Base-by-base conservation (phyloP, 2,329 filamentous ascomycete genomes). In the Botrytis medusae region DNA sequence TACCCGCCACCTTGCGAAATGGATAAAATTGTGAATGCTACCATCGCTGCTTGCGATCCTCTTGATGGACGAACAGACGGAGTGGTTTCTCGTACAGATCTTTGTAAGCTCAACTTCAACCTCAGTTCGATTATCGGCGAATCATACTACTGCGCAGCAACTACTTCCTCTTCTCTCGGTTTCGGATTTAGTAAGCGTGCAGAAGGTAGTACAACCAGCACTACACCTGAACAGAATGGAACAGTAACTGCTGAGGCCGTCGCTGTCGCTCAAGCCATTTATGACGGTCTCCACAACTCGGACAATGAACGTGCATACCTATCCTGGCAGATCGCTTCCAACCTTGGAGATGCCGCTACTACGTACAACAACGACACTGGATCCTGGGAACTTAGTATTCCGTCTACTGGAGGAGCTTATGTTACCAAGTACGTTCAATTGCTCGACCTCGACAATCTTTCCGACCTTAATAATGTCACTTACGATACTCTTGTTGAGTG, bases 401-500 rank as follows among this genome's bases (percentile, higher is more conserved):
- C 78, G 6, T 79, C 77, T 0, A 79, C 78, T 7, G 82, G 82
- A 48, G 82, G 80, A 12, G 79, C 80, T 73, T 84, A 78, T 65
- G 81, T 86, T 0, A 79, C 82, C 29, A 82, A 82, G 12, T 86
- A 83, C 74, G 67, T 87, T 16, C 75, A 86, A 75, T 80, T 85
- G 1, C 72, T 80, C 2, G 77, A 85, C 72, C 71, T 81, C 18
- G 80, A 82, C 73, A 86, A 84, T 77, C 81, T 87, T 29, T 77
- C 81, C 5, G 78, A 80, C 59, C 81, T 88, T 9, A 79, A 84
- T 75, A 80, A 81, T 72, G 83, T 89, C 37, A 88, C 86, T 34
- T 89, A 88, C 79, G 86, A 89, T 78, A 88, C 85, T 0, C 82
- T 89, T 8, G 82, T 83, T n/a, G 82, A 84, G 20, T 89, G 86